Base-by-base conservation (phyloP, 768 basidiomycete genomes). In the Boletus rubescentipes region DNA sequence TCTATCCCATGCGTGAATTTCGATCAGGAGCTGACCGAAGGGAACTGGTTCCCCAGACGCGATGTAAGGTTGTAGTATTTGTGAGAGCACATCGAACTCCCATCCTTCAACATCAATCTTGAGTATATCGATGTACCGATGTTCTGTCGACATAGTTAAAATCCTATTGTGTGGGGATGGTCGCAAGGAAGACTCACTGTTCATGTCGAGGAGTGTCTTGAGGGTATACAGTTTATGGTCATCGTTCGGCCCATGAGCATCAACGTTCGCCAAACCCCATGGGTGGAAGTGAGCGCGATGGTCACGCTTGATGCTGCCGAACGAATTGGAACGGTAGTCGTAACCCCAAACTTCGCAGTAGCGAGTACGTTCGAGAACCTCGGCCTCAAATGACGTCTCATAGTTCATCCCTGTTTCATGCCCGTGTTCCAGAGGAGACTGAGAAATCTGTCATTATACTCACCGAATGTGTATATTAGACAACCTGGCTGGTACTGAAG, bases 311-410 rank as follows among this genome's bases (percentile, higher is more conserved):
- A 72, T 72, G 57, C 65, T 62, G 20, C 68, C 71, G 32, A 67
- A 74, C 44, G 70, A 63, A 46, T 71, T 60, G 53, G 69, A 59
- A 32, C 66, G 72, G 56, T 72, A 80, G 61, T 86, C 85, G 52
- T 85, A 87, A 2, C 83, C 82, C 75, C 78, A 87, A 6, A 87
- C 75, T 63, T 83, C 65, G 60, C 85, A 86, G 42, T 66, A 53
- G n/a, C 65, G 66, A 31, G 74, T 73, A 14, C 72, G 72, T 29
- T 76, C 74, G 14, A 87, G 73, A 42, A 86, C 62, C 32, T 77
- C 81, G 5, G 80, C 77, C 59, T 87, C 86, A 57, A 86, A 87
- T 5, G 84, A 83, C 5, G 83, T 81, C 49, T 86, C 84, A 43
- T 78, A 73, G 68, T 81, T 82, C 67, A 84, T 79, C 35, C 76